phyloP scores from a whole-genome alignment of 2,329 filamentous ascomycete species.

The Paracorniculantispora psalliotae region DNA sequence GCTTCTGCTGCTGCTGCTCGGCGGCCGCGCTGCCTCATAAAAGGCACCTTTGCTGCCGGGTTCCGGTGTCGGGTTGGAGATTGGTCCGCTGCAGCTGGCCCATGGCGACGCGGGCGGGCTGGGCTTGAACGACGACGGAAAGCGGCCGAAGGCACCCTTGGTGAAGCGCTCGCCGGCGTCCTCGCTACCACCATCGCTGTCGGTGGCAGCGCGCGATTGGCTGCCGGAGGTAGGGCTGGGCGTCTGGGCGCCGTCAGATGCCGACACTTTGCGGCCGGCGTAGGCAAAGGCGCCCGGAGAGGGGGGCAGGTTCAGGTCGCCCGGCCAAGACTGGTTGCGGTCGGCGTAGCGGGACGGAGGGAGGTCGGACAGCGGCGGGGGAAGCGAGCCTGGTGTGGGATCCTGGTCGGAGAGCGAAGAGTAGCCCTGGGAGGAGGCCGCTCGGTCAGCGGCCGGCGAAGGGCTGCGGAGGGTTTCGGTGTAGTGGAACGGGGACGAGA shows the following conservation, averaged over 20 bases:
- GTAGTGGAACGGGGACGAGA: background rate
- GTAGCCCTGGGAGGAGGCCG: background rate
- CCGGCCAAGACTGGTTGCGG: constrained; percentile 6
- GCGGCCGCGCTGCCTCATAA: background rate
- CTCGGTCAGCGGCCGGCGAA: background rate
- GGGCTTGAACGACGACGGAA: background rate
- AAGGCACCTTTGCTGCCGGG: background rate
- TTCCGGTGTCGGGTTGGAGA: background rate
- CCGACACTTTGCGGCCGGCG: background rate
- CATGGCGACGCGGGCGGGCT: background rate
- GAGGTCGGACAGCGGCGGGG: too few relatives aligned
- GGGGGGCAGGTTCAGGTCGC: background rate
- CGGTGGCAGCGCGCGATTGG: background rate
- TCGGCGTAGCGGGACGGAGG: background rate
- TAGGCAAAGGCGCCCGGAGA: background rate
- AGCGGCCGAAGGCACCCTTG: constrained; percentile 1
- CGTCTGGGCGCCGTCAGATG: background rate
- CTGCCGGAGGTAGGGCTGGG: background rate
- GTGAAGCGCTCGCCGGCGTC: constrained; percentile 1
- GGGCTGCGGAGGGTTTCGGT: background rate
- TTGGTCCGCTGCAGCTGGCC: constrained; percentile 4
- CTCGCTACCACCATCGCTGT: too few relatives aligned
- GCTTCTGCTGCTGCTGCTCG: background rate
- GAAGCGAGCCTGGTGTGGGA: background rate
- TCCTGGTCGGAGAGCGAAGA: background rate